Conservation (phyloP, 805 yeast genomes). For the Wickerhamomyces hampshirensis region DNA sequence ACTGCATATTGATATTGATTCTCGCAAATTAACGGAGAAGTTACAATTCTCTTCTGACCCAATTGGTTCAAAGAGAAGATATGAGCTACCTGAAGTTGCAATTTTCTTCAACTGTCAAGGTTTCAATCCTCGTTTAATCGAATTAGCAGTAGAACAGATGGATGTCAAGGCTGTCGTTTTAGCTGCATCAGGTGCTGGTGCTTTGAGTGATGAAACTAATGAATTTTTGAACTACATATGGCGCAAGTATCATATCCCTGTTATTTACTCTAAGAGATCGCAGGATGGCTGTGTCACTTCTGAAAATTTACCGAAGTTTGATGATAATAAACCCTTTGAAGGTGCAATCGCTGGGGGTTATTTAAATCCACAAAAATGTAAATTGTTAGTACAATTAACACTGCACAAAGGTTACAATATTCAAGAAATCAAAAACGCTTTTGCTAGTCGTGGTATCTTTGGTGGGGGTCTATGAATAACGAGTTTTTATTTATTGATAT, state of each 20-base stretch:
- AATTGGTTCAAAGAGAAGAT: conserved; percentile 21
- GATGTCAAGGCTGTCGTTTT: conserved; percentile 51
- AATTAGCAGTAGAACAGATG: conserved; percentile 40
- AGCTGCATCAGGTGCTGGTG: conserved; percentile 73
- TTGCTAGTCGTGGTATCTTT: conserved; percentile 36
- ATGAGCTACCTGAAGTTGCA: conserved; percentile 40
- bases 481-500: too few relatives aligned
- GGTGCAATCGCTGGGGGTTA: conserved; percentile 60
- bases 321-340: conserved; percentile 28
- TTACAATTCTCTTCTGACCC: conserved; percentile 22
- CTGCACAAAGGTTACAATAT: conserved; percentile 32
- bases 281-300: conserved; percentile 69
- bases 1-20: conserved; percentile 34
- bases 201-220: conserved; percentile 48
- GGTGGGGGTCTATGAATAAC: conserved; percentile 27
- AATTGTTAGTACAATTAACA: conserved; percentile 55
- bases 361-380: conserved; percentile 59
- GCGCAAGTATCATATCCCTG: conserved; percentile 41
- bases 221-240: conserved; percentile 36
- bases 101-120: conserved; percentile 61
- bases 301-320: conserved; percentile 17
- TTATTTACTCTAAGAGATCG: conserved; percentile 60
- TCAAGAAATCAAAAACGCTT: conserved; percentile 31
- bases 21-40: conserved; percentile 15
- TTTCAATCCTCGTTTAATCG: conserved; percentile 43